Conservation (phyloP, 2,329 filamentous ascomycete species). For the Cercospora sp. region DNA sequence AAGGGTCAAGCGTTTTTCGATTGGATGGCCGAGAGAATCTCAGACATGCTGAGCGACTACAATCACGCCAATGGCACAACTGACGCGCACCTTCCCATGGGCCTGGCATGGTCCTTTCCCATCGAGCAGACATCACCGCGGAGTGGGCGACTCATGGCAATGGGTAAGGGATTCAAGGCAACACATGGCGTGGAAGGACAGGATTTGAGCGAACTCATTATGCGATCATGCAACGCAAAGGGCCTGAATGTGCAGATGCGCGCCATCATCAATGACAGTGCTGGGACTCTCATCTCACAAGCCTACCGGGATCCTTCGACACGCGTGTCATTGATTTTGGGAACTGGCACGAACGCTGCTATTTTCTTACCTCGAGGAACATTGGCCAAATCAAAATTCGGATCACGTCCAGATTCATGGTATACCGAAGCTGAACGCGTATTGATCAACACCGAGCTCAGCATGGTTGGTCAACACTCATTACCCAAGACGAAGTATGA, state of each 20-base stretch:
- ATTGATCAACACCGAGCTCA: conserved; percentile 65
- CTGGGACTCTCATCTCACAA: conserved; percentile 61
- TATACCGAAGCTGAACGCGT: conserved; percentile 59
- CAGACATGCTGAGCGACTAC: conserved; percentile 52
- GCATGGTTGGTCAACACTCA: conserved; percentile 63
- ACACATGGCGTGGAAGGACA: conserved; percentile 60
- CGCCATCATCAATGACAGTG: conserved; percentile 65
- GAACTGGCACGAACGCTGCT: conserved; percentile 66
- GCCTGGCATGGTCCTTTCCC: conserved; percentile 66
- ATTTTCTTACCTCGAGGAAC: conserved; percentile 59
- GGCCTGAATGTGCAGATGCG: conserved; percentile 60
- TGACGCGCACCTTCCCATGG: conserved; percentile 54
- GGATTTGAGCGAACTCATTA: conserved; percentile 61
- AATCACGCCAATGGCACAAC: conserved; percentile 39
- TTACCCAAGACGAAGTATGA: conserved; percentile 63
- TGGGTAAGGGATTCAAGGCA: conserved; percentile 66
- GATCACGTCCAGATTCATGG: conserved; percentile 56
- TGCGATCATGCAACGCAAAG: conserved; percentile 56
- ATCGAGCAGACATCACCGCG: conserved; percentile 63
- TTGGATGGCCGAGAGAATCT: conserved; percentile 65
- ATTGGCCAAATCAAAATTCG: conserved; percentile 58
- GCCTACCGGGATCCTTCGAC: conserved; percentile 62
- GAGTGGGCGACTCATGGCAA: conserved; percentile 58
- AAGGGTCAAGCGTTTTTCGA: conserved; percentile 62
- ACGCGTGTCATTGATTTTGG: conserved; percentile 63